Conservation (phyloP, 139 green algal species). For the Zygnema cylindricum region DNA sequence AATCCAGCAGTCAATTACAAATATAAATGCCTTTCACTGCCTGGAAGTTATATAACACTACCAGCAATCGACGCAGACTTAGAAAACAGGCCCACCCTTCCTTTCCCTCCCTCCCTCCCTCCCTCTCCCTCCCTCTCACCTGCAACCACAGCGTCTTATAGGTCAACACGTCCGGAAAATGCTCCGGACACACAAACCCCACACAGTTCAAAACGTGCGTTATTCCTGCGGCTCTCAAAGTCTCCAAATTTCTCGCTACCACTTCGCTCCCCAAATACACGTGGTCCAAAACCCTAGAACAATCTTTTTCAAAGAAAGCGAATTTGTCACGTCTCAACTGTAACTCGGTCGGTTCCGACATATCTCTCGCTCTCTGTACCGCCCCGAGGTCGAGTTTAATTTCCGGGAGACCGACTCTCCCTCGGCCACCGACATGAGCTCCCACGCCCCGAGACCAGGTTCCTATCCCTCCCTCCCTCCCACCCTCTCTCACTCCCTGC, state of each 20-base stretch:
- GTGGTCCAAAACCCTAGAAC: constrained; percentile 70
- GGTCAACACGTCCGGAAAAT: constrained; percentile 81
- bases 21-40: no score
- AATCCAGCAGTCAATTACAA: no score
- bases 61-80: no score
- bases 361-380: constrained; percentile 9
- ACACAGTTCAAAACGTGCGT: constrained; percentile 97
- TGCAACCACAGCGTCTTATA: constrained; percentile 92
- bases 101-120: background rate
- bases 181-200: constrained; percentile 86
- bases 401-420: constrained; percentile 6
- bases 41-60: no score
- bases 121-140: constrained; percentile 66
- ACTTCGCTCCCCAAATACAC: constrained; percentile 85
- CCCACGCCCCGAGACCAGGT: no score
- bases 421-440: background rate
- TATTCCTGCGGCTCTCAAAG: constrained; percentile 77
- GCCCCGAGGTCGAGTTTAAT: constrained; percentile 48
- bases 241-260: constrained; percentile 81
- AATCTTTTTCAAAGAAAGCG: constrained; percentile 63
- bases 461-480: no score
- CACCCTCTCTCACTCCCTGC: no score
- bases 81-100: no score
- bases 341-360: constrained; percentile 45
- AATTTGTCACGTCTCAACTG: constrained; percentile 59